Evolutionary conservation across 768 basidiomycete genomes (phyloP).

Genomic region (Artomyces pyxidatus): DNA sequence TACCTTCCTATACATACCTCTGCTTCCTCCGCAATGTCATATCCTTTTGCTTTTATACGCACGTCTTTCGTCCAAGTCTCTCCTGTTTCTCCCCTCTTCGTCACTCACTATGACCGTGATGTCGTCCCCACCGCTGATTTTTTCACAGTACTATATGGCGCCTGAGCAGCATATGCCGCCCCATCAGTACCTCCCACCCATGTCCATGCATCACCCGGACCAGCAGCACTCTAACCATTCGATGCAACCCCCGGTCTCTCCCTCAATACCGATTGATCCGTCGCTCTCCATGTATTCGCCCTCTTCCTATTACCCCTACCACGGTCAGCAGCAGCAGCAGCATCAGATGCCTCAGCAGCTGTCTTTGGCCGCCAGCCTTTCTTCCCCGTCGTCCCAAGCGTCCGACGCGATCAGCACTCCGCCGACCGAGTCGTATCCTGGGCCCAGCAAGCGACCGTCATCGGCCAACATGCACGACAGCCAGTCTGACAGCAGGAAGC

Average conservation of each 20-base stretch:
- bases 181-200: constrained; percentile 26
- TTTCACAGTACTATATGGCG: constrained; percentile 23
- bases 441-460: constrained; percentile 16
- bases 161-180: constrained; percentile 21
- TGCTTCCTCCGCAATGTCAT: background rate
- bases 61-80: background rate
- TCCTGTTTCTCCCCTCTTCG: background rate
- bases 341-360: constrained; percentile 43
- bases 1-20: background rate
- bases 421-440: constrained; percentile 51
- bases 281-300: constrained; percentile 60
- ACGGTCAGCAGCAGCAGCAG: constrained; percentile 37
- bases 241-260: constrained; percentile 49
- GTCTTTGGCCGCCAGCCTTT: constrained; percentile 48
- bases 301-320: constrained; percentile 47
- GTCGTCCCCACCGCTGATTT: constrained; percentile 9
- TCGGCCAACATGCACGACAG: constrained; percentile 39
- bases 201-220: constrained; percentile 33
- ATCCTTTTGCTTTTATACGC: background rate
- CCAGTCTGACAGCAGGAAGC: constrained; percentile 32
- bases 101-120: constrained; percentile 4
- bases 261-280: constrained; percentile 63
- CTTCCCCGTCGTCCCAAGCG: constrained; percentile 74
- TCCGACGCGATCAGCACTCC: constrained; percentile 73
- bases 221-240: constrained; percentile 28